Evolutionary conservation across 2,329 filamentous ascomycete genomes (phyloP).

Genomic region (Colletotrichum tamarilloi): DNA sequence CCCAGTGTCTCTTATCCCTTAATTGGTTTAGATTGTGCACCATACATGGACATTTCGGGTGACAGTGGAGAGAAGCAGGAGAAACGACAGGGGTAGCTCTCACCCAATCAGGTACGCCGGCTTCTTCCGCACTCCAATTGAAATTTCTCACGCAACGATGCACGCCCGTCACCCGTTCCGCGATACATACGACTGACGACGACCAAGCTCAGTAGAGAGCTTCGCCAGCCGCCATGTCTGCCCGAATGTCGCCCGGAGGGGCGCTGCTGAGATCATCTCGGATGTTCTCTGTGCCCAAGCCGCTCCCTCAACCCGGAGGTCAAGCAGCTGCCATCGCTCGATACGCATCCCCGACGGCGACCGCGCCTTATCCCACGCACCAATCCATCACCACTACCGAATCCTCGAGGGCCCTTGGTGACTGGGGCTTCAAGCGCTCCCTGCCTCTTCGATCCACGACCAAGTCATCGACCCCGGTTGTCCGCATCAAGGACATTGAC

Average conservation of each 20-base stretch:
- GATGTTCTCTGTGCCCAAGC: slow-evolving; percentile 86
- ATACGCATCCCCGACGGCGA: slow-evolving; percentile 74
- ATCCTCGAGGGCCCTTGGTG: slow-evolving; percentile 78
- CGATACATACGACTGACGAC: slow-evolving; percentile 24
- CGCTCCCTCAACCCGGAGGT: slow-evolving; percentile 72
- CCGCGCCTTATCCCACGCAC: slow-evolving; percentile 81
- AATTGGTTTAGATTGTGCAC: not conserved
- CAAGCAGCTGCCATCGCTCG: slow-evolving; percentile 59
- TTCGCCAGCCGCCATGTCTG: slow-evolving; percentile 35
- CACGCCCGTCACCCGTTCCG: not conserved
- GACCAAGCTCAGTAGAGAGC: slow-evolving; percentile 36
- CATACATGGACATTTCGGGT: not conserved
- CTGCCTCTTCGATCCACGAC: slow-evolving; percentile 82
- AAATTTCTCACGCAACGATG: slow-evolving; percentile 33
- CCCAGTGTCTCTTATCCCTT: not conserved
- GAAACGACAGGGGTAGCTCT: slow-evolving; percentile 27
- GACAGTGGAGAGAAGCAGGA: not conserved
- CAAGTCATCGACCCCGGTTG: slow-evolving; percentile 76
- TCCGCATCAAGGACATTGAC: slow-evolving; percentile 83
- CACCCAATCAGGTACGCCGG: slow-evolving; percentile 23
- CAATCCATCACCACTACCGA: slow-evolving; percentile 84
- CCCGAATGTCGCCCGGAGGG: slow-evolving; percentile 67
- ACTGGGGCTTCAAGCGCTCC: slow-evolving; percentile 93
- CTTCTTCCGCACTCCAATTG: slow-evolving; percentile 32
- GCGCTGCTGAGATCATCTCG: slow-evolving; percentile 86